A percentile compares a stretch with the other conserved stretches of the same genome.
phyloP scores from a whole-genome alignment of 2,329 filamentous ascomycete genomes.

The Monosporascus sp. region DNA sequence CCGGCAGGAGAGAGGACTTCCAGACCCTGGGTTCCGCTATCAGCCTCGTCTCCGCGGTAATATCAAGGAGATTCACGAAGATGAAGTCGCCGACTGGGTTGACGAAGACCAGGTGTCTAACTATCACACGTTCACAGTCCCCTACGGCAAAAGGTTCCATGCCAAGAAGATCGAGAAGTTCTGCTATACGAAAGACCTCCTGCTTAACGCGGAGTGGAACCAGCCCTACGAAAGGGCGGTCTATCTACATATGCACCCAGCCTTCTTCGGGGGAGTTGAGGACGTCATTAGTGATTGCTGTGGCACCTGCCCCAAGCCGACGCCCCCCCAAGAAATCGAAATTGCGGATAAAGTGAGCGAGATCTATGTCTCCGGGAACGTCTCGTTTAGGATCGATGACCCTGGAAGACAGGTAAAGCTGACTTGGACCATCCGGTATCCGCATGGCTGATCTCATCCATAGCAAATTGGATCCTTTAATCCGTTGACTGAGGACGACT shows the following conservation, averaged over 20 bases:
- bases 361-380: constrained; percentile 67
- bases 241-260: constrained; percentile 76
- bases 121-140: constrained; percentile 73
- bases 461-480: constrained; percentile 63
- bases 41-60: constrained; percentile 54
- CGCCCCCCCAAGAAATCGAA: constrained; percentile 66
- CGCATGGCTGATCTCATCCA: constrained; percentile 7
- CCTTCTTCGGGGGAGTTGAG: constrained; percentile 72
- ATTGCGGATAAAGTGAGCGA: constrained; percentile 67
- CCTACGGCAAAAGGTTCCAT: constrained; percentile 57
- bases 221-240: constrained; percentile 68
- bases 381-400: constrained; percentile 74
- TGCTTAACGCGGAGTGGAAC: constrained; percentile 87
- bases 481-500: constrained; percentile 74
- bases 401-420: constrained; percentile 61
- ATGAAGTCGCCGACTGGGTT: constrained; percentile 81
- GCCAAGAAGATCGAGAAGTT: constrained; percentile 75
- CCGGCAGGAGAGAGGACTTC: constrained; percentile 66
- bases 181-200: constrained; percentile 72
- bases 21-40: constrained; percentile 40
- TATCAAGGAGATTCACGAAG: constrained; percentile 70
- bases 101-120: constrained; percentile 70
- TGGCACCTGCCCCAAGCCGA: constrained; percentile 66
- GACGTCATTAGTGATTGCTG: constrained; percentile 80
- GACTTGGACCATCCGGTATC: constrained; percentile 16